Conservation (phyloP, 768 basidiomycete species). For the Candolleomyces efflorescens region DNA sequence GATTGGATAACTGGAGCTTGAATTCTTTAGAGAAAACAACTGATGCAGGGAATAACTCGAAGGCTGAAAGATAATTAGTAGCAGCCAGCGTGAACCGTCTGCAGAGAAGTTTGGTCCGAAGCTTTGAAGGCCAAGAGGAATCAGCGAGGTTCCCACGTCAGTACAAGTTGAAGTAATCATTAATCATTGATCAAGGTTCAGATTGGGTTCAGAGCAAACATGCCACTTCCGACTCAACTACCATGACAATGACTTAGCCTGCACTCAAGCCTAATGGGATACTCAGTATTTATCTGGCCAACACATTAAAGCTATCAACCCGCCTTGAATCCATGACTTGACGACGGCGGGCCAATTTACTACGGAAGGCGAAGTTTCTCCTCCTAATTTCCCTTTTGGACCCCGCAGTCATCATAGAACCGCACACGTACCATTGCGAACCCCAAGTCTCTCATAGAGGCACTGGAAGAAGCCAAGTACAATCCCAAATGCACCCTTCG, state of each 20-base stretch:
- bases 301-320: background rate
- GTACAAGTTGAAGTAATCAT: background rate
- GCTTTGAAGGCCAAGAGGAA: too few species aligned
- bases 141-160: conserved; percentile 9
- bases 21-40: too few species aligned
- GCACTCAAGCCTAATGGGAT: background rate
- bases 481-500: background rate
- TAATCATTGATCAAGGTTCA: too few species aligned
- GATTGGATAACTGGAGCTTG: too few species aligned
- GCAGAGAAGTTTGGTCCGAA: too few species aligned
- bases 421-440: background rate
- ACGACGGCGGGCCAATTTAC: background rate
- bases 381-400: conserved; percentile 1
- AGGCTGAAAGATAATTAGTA: too few species aligned
- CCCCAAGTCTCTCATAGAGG: background rate
- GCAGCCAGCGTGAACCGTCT: too few species aligned
- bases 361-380: background rate
- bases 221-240: background rate
- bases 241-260: background rate
- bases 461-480: background rate
- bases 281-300: background rate
- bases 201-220: background rate
- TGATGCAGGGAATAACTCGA: too few species aligned
- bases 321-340: background rate
- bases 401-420: background rate